phyloP scores from a whole-genome alignment of 2,329 filamentous ascomycete genomes.

The Aureobasidium sp. region DNA sequence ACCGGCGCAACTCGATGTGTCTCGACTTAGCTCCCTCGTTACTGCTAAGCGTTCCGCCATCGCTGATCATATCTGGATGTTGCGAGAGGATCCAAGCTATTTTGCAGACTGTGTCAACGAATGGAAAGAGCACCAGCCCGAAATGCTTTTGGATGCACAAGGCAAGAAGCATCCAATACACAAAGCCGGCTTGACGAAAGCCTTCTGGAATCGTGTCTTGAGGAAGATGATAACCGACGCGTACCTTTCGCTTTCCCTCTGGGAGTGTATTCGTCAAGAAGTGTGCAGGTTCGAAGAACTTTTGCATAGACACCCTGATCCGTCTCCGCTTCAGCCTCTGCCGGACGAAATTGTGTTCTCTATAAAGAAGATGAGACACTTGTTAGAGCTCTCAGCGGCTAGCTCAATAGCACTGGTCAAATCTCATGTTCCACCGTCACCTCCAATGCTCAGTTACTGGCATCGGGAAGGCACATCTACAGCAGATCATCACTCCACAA shows the following conservation, averaged over 20 bases:
- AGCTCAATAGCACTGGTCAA: constrained; percentile 24
- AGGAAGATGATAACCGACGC: constrained; percentile 19
- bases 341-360: background rate
- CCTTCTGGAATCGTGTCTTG: constrained; percentile 18
- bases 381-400: constrained; percentile 9
- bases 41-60: constrained; percentile 35
- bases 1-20: constrained; percentile 43
- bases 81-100: constrained; percentile 55
- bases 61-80: constrained; percentile 49
- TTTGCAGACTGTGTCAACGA: constrained; percentile 43
- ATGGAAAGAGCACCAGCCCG: constrained; percentile 41
- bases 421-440: constrained; percentile 36
- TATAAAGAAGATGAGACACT: background rate
- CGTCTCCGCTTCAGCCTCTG: background rate
- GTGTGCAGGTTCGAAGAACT: background rate
- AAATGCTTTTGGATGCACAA: constrained; percentile 36
- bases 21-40: constrained; percentile 39
- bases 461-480: constrained; percentile 19
- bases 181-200: background rate
- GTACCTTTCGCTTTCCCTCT: constrained; percentile 19
- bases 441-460: constrained; percentile 23
- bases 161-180: constrained; percentile 27
- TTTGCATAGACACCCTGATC: background rate
- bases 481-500: background rate
- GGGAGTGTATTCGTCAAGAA: constrained; percentile 19